Percentiles rank a stretch among this genome's conserved stretches.
Conservation (phyloP, 176 grass and related monocot species). For the Elymus sibiricus region DNA sequence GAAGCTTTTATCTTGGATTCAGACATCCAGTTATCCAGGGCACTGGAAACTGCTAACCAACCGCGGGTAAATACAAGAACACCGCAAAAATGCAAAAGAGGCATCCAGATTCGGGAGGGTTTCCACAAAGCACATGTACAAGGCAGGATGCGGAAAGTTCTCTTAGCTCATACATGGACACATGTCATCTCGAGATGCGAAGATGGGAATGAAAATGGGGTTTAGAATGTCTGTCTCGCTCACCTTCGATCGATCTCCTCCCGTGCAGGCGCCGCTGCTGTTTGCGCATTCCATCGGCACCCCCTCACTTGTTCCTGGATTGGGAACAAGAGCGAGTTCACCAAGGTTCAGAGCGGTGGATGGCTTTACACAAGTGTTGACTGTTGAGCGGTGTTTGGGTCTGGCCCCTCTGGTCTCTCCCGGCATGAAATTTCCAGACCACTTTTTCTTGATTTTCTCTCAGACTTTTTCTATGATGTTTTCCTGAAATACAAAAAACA, state of each 20-base stretch:
- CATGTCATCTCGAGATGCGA: background rate
- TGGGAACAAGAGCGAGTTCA: conserved; percentile 5
- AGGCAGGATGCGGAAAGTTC: background rate
- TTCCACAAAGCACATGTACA: too few relatives aligned
- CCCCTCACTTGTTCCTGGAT: background rate
- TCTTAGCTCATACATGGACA: background rate
- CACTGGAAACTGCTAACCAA: background rate
- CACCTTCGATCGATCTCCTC: conserved; percentile 25
- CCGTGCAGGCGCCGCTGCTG: background rate
- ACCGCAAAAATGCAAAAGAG: background rate
- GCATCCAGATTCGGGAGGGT: too few relatives aligned
- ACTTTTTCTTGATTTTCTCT: too few relatives aligned
- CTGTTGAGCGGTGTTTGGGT: too few relatives aligned
- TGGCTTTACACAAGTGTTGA: background rate
- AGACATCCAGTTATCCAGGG: background rate
- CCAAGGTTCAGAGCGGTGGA: background rate
- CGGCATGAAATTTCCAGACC: too few relatives aligned
- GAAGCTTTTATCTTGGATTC: background rate
- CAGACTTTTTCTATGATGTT: too few relatives aligned
- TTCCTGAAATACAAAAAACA: too few relatives aligned
- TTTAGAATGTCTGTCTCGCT: background rate
- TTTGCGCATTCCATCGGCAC: conserved; percentile 15
- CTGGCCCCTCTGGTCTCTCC: too few relatives aligned
- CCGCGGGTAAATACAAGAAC: background rate
- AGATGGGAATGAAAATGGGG: background rate